These are phyloP conservation scores for Striga hermonthica DNA, from an alignment of 305 asterid species.

Conservation along the genomic window DNA sequence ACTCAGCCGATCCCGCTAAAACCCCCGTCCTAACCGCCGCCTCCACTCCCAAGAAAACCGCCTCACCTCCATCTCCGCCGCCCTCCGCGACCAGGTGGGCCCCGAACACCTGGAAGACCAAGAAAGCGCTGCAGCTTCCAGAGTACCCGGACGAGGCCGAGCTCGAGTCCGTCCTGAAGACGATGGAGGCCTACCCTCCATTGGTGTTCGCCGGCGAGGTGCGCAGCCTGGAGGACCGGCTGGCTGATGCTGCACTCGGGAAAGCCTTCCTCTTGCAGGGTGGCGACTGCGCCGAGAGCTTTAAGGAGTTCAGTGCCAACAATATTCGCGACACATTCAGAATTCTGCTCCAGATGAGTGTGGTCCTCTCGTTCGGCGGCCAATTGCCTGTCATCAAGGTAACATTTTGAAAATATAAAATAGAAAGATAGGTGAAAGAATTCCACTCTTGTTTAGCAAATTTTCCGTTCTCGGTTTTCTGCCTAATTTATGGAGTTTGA, in stretches of 20 bases:
- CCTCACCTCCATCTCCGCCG: slow-evolving; percentile 33
- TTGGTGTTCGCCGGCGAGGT: slow-evolving; percentile 55
- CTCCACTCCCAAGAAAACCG: no score
- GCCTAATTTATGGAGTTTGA: no score
- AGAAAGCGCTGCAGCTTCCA: slow-evolving; percentile 44
- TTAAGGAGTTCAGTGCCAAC: slow-evolving; percentile 48
- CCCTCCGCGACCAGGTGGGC: slow-evolving; percentile 27
- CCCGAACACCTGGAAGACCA: slow-evolving; percentile 46
- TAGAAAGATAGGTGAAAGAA: no score
- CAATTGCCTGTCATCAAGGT: slow-evolving; percentile 53
- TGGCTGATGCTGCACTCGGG: slow-evolving; percentile 46
- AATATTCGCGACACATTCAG: slow-evolving; percentile 48
- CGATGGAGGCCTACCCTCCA: slow-evolving; percentile 47
- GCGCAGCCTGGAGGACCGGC: slow-evolving; percentile 45
- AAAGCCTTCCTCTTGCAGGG: slow-evolving; percentile 50
- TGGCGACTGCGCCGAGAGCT: slow-evolving; percentile 55
- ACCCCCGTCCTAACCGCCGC: no score
- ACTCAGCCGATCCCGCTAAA: no score
- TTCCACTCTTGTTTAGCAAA: no score
- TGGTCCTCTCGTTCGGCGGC: slow-evolving; percentile 52
- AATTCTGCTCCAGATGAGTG: slow-evolving; percentile 47
- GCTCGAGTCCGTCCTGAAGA: slow-evolving; percentile 41
- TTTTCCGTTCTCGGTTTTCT: no score
- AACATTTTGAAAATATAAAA: no score
- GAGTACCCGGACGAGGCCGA: slow-evolving; percentile 39